Conservation (phyloP, 2,329 filamentous ascomycete species). For the Diplocarpon mali region DNA sequence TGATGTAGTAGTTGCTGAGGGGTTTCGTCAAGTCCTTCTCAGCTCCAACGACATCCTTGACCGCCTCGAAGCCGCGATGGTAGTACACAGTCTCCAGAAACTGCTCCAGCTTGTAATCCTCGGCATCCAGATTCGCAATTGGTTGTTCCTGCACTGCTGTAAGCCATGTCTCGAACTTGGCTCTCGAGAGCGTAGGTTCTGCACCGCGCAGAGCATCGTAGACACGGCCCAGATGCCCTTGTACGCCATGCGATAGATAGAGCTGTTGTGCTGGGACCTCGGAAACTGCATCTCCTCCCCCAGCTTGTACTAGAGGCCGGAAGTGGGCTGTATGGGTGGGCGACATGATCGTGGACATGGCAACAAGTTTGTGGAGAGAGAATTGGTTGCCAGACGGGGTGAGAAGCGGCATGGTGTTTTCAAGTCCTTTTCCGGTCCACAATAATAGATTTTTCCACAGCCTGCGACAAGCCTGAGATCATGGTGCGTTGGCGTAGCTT, state of each 20-base stretch:
- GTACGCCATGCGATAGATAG: conserved; percentile 38
- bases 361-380: conserved; percentile 27
- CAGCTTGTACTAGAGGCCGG: conserved; percentile 16
- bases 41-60: conserved; percentile 10
- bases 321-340: conserved; percentile 18
- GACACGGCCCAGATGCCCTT: conserved; percentile 36
- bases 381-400: conserved; percentile 24
- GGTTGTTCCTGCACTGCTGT: conserved; percentile 33
- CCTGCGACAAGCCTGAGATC: conserved; percentile 3
- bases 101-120: conserved; percentile 26
- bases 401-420: conserved; percentile 11
- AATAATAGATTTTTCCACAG: conserved; percentile 1
- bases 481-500: conserved; percentile 3
- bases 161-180: conserved; percentile 39
- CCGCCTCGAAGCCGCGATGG: conserved; percentile 22
- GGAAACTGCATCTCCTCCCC: conserved; percentile 19
- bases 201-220: conserved; percentile 35
- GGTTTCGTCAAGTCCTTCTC: conserved; percentile 25
- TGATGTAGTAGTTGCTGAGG: conserved; percentile 73
- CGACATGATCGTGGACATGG: conserved; percentile 25
- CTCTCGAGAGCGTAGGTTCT: conserved; percentile 27
- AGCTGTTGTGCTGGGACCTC: conserved; percentile 22
- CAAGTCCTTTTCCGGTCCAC: conserved; percentile 8
- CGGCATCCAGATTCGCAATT: conserved; percentile 16
- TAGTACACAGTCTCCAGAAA: conserved; percentile 25